Conservation (phyloP, 2,329 filamentous ascomycete genomes). For the Aspergillus novofumigatus region DNA sequence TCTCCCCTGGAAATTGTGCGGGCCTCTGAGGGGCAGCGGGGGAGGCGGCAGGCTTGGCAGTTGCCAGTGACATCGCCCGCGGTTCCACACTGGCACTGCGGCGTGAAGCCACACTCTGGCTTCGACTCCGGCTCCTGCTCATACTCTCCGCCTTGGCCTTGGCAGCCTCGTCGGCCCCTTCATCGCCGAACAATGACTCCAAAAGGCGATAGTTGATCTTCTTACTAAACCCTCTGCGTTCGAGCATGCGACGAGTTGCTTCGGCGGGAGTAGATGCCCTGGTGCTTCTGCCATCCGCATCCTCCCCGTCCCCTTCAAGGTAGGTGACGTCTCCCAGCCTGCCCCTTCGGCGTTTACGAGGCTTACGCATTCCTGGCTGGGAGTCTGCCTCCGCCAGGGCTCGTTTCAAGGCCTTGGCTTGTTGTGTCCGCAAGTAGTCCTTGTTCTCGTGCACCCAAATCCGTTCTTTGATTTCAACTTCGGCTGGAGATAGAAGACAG, state of each 20-base stretch:
- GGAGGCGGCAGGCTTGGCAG: conserved; percentile 14
- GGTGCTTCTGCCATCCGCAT: conserved; percentile 62
- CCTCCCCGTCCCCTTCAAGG: conserved; percentile 44
- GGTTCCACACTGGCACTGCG: conserved; percentile 27
- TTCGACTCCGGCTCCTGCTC: conserved; percentile 31
- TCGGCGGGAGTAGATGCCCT: conserved; percentile 66
- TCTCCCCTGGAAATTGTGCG: conserved; percentile 1
- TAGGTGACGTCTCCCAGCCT: conserved; percentile 46
- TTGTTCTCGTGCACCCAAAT: conserved; percentile 96
- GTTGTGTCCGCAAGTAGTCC: conserved; percentile 82
- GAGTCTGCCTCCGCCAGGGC: conserved; percentile 56
- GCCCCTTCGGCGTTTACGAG: conserved; percentile 48
- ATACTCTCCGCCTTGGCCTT: conserved; percentile 27
- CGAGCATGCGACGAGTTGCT: conserved; percentile 64
- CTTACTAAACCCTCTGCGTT: conserved; percentile 65
- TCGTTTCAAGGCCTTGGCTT: conserved; percentile 74
- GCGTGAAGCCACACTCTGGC: conserved; percentile 29
- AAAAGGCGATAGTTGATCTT: conserved; percentile 64
- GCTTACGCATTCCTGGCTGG: conserved; percentile 36
- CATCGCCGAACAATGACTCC: conserved; percentile 38
- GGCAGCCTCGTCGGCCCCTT: conserved; percentile 24
- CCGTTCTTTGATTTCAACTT: conserved; percentile 77
- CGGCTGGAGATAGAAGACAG: conserved; percentile 68
- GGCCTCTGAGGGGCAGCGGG: conserved; percentile 8
- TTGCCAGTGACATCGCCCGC: conserved; percentile 13